Base-by-base conservation (phyloP, 2,329 filamentous ascomycete genomes). In the Aspergillus proliferans region DNA sequence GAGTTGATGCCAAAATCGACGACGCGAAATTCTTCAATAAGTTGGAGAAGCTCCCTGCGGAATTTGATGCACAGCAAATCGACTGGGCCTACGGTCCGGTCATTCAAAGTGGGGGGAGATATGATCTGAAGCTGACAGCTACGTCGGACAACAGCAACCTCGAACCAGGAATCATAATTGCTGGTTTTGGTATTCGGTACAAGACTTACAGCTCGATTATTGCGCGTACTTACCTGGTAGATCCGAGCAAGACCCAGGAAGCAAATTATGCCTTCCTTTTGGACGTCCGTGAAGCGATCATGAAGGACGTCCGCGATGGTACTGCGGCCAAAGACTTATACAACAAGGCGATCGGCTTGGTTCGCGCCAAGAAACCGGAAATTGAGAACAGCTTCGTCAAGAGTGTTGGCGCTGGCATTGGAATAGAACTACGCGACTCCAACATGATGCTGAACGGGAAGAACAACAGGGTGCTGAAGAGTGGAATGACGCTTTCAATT, bases 241-340 rank as follows among this genome's bases (percentile, higher is more conserved):
- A 97, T 60, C 94, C 94, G 14, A 96, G 93, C 73, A 97, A 96
- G 71, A 83, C 87, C 0, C 93, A 98, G 66, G 93, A 97, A 71
- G 86, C 81, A 66, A 93, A 91, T 65, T 98, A 98, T 77, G 94
- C 92, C 62, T 81, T 96, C 14, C 79, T 98, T 4, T 76, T 88
- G 47, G 82, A 83, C 46, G 83, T 97, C 10, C 92, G 97, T 69
- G 90, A 90, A 57, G 74, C 87, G n/a, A 86, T 95, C 26, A 80
- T 98, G 64, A 94, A 93, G 67, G 88, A 93, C 61, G 83, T 96
- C 53, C 84, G 87, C 51, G 92, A 97, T 62, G 93, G 93, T 26
- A 87, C 85, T 10, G 74, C 83, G 2, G 88, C 86, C 44, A 95
- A 93, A 71, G 92, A 98, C 50, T 82, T 98, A 24, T 98, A 96